Evolutionary conservation across 306 rosid species (phyloP).

Genomic region (Nissolia schottii): DNA sequence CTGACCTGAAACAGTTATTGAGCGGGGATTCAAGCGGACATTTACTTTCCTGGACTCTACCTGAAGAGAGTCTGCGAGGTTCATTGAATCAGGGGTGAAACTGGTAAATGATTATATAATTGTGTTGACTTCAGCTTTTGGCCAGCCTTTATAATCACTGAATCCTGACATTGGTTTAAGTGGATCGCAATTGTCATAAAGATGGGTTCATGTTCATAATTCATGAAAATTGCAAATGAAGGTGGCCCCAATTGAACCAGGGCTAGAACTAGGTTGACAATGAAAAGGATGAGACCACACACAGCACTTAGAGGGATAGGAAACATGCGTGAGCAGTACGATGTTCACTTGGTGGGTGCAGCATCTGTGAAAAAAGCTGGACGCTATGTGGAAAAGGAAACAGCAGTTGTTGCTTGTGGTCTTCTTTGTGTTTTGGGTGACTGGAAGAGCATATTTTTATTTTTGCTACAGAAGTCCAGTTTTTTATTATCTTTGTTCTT

Average conservation of each 20-base stretch:
- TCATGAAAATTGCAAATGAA: slow-evolving; percentile 24
- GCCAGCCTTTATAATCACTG: slow-evolving; percentile 39
- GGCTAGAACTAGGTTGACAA: slow-evolving; percentile 30
- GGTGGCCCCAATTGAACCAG: slow-evolving; percentile 43
- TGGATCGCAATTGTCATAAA: slow-evolving; percentile 27
- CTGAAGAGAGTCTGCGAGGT: slow-evolving; percentile 76
- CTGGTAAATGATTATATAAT: slow-evolving; percentile 13
- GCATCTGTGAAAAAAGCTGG: slow-evolving; percentile 29
- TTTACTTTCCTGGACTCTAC: slow-evolving; percentile 82
- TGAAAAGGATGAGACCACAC: slow-evolving; percentile 16
- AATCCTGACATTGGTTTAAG: slow-evolving; percentile 36
- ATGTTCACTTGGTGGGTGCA: slow-evolving; percentile 12
- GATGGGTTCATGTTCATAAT: slow-evolving; percentile 23
- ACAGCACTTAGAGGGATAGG: slow-evolving; percentile 11
- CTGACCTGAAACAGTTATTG: slow-evolving; percentile 81
- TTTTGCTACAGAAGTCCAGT: slow-evolving; percentile 32
- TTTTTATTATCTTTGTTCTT: slow-evolving; percentile 4
- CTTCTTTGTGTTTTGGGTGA: slow-evolving; percentile 36
- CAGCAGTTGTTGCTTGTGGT: slow-evolving; percentile 22
- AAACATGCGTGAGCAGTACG: slow-evolving; percentile 18
- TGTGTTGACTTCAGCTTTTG: slow-evolving; percentile 45
- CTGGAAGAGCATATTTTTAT: slow-evolving; percentile 32
- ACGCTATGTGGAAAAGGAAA: slow-evolving; percentile 19
- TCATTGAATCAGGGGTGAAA: slow-evolving; percentile 70
- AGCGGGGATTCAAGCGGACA: slow-evolving; percentile 94